Evolutionary conservation across 495 filamentous ascomycete genomes (phyloP).

Genomic region (Evernia prunastri): DNA sequence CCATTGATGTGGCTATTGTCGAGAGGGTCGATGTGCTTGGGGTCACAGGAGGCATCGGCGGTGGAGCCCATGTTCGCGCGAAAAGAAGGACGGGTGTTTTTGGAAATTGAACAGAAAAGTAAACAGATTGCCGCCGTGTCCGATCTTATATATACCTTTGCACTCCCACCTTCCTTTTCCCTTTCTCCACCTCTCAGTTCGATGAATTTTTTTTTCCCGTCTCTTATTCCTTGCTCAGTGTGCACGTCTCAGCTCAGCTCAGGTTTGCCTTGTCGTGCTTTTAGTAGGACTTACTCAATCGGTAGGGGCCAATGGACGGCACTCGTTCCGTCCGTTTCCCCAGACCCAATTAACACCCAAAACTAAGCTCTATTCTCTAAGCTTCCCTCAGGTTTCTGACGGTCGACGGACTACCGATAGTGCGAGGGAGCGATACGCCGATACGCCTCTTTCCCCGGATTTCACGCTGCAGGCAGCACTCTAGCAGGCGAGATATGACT

Average conservation of each 20-base stretch:
- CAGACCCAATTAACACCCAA: background rate
- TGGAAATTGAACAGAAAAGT: background rate
- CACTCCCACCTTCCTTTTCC: background rate
- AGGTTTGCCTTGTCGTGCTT: background rate
- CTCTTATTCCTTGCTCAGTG: background rate
- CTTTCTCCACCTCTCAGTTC: background rate
- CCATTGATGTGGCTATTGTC: background rate
- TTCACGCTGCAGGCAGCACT: background rate
- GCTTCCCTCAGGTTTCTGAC: background rate
- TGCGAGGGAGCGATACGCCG: too few species aligned
- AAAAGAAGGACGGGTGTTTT: background rate
- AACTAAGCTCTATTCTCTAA: background rate
- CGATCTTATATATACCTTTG: conserved; percentile 1
- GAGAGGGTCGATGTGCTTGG: background rate
- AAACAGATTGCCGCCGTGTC: background rate
- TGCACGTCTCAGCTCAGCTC: background rate
- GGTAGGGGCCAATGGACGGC: conserved; percentile 1
- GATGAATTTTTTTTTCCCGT: background rate
- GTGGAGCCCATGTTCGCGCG: background rate
- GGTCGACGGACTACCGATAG: background rate
- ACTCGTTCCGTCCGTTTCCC: conserved; percentile 9
- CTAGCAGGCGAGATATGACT: background rate
- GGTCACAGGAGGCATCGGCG: background rate
- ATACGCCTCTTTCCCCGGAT: conserved; percentile 13
- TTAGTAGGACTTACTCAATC: background rate